A percentile compares a stretch with the other conserved stretches of the same genome.
These are phyloP conservation scores for Boletus tomentosulus DNA, from an alignment of 768 basidiomycete genomes.

Conservation along the genomic window DNA sequence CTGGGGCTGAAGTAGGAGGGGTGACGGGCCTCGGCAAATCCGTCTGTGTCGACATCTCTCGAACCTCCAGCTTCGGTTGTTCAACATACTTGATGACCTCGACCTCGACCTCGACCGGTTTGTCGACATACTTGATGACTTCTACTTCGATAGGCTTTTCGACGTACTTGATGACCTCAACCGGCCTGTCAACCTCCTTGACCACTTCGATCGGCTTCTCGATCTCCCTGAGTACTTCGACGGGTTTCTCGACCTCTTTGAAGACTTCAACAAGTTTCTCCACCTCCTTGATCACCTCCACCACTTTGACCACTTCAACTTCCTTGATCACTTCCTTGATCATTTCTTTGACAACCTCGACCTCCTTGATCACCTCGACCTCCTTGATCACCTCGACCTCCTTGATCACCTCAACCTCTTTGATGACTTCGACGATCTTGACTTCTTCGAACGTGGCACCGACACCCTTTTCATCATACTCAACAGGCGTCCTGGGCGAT, in stretches of 20 bases:
- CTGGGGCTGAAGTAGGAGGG: conserved; percentile 30
- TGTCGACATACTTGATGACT: conserved; percentile 28
- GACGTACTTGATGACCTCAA: conserved; percentile 34
- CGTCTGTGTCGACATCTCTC: conserved; percentile 77
- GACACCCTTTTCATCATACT: conserved; percentile 51
- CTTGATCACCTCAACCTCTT: conserved; percentile 26
- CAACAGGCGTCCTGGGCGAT: conserved; percentile 21
- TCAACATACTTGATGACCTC: conserved; percentile 23
- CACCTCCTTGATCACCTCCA: conserved; percentile 27
- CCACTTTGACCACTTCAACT: conserved; percentile 34
- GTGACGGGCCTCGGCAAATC: conserved; percentile 43
- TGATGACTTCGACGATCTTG: conserved; percentile 29
- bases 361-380: conserved; percentile 24
- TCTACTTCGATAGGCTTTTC: conserved; percentile 24
- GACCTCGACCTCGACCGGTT: conserved; percentile 31
- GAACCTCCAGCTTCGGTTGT: conserved; percentile 58
- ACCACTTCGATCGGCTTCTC: conserved; percentile 20
- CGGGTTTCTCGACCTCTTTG: conserved; percentile 18
- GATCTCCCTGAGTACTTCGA: conserved; percentile 25
- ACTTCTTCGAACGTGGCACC: conserved; percentile 30
- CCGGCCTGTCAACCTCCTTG: conserved; percentile 29
- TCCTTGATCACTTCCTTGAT: conserved; percentile 27
- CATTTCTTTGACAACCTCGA: conserved; percentile 11
- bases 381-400: conserved; percentile 26
- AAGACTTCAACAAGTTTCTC: conserved; percentile 12